A percentile compares a stretch with the other conserved stretches of the same genome.
phyloP scores from a whole-genome alignment of 2,329 filamentous ascomycete species.

The Davidsoniella eucalypti region DNA sequence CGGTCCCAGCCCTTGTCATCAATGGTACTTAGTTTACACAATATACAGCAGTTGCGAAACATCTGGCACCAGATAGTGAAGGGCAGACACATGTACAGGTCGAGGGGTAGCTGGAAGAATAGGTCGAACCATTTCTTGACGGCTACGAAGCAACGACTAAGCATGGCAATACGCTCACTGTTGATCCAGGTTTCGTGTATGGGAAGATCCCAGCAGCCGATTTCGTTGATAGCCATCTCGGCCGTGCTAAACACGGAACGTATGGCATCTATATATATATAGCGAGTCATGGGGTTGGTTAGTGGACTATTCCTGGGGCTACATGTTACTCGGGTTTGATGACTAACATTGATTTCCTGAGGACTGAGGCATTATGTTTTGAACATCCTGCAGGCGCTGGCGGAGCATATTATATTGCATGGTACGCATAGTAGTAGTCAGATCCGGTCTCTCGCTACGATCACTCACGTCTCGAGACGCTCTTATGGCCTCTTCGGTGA shows the following conservation, averaged over 20 bases:
- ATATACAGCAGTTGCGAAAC: constrained; percentile 11
- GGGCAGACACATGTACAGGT: constrained; percentile 5
- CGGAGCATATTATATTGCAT: constrained; percentile 12
- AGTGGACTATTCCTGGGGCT: no score
- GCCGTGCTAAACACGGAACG: constrained; percentile 6
- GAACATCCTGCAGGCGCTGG: constrained; percentile 8
- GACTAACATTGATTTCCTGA: constrained; percentile 8
- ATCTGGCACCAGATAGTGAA: constrained; percentile 11
- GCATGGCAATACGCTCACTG: constrained; percentile 7
- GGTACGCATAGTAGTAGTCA: constrained; percentile 4
- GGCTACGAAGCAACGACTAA: constrained; percentile 9
- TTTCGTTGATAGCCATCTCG: constrained; percentile 10
- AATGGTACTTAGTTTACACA: constrained; percentile 10
- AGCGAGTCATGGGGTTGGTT: no score
- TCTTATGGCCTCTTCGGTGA: constrained; percentile 8
- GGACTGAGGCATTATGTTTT: background rate
- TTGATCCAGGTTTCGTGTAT: constrained; percentile 6
- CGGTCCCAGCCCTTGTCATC: constrained; percentile 11
- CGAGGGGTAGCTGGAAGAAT: constrained; percentile 8
- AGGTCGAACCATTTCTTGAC: constrained; percentile 5
- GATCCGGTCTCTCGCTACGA: background rate
- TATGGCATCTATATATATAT: constrained; percentile 5
- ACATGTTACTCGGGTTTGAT: background rate
- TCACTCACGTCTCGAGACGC: constrained; percentile 8
- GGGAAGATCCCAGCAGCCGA: constrained; percentile 9